Base-by-base conservation (phyloP, 2,329 filamentous ascomycete species). In the Alternaria burnsii region DNA sequence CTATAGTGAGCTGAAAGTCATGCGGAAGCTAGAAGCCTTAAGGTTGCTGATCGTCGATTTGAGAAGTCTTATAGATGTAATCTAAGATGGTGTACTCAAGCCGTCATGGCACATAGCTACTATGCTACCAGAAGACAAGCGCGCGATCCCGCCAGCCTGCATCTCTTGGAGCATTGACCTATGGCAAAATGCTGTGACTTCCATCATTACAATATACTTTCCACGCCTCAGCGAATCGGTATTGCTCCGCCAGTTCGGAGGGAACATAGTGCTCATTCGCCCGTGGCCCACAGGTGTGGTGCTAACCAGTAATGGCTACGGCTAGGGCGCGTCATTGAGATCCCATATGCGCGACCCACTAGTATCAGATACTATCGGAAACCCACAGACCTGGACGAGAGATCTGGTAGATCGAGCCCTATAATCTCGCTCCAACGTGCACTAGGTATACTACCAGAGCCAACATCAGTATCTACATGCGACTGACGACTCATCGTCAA, bases 131-230 rank as follows among this genome's bases (percentile, higher is more conserved):
- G 16, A 30, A 24, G 20, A 34, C 30, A 50, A 36, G 46, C 34
- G 46, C 46, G 30, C 22, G 12, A 34, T 50, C 11, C 16, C 30
- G 14, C 20, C 46, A 24, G 32, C 14, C 14, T 24, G 20, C 5
- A 36, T 38, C 14, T 18, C 14, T 30, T 18, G 0, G 14, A 36
- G 16, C 10, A 36, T 14, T 38, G 20, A 32, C 30, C 20, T 50
- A 36, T 22, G 24, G 9, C 30, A 24, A 32, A 20, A 20, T 50
- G 14, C 20, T 22, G 16, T 50, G 30, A 34, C 32, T 50, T 50
- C 32, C 46, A 50, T 50, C 10, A 50, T 50, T 20, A n/a, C 20
- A 50, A 50, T 36, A 50, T 34, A 50, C 46, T 50, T 50, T 50
- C 3, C 20, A 12, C 9, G 3, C 1, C 30, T 26, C 46, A 47